Base-by-base conservation (phyloP, 2,329 filamentous ascomycete genomes). In the Stagonosporopsis cucurbitacearum region DNA sequence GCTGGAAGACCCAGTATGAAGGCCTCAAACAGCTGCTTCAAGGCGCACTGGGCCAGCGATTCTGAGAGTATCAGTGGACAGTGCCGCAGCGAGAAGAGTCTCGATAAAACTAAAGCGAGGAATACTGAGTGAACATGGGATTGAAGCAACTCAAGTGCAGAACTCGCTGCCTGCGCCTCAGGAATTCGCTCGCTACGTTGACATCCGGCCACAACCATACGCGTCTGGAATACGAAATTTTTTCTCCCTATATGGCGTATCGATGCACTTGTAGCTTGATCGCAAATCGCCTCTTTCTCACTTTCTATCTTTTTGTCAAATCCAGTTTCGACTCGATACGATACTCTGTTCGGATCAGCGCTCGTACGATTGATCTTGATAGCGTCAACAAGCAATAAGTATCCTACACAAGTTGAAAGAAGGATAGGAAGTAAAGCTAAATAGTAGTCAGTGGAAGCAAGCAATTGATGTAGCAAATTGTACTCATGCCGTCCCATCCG, bases 1-100 rank as follows among this genome's bases (percentile, higher is more conserved):
- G 6, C 6, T 54, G 50, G 50, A 54, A 54, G 23, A 3, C 15
- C 5, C 43, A 43, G 19, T 54, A 47, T 43, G 43, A 54, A 15
- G 37, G 30, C 11, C 23, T 54, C 6, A 54, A 37, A 6, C 17
- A 19, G 2, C 36, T 44, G 0, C 13, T 48, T 17, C 28, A 54
- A 8, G 23, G 37, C 22, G 41, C 17, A 8, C 2, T 52, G 19
- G 42, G 41, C 6, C 35, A 40, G 13, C 20, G 12, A 13, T 40
- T 35, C 15, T 46, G 12, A 43, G 2, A 8, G 8, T 15, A n/a
- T 32, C 3, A n/a, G 13, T n/a, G 12, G 13, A 32, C 2, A n/a
- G 30, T 32, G 30, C 30, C n/a, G 6, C 28, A 30, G 13, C 28
- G 13, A 30, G 28, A 30, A 30, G 28, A 11, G 9, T 30, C 13